Evolutionary conservation across 139 green algal species (phyloP).

Genomic region (Chlorella vulgaris): DNA sequence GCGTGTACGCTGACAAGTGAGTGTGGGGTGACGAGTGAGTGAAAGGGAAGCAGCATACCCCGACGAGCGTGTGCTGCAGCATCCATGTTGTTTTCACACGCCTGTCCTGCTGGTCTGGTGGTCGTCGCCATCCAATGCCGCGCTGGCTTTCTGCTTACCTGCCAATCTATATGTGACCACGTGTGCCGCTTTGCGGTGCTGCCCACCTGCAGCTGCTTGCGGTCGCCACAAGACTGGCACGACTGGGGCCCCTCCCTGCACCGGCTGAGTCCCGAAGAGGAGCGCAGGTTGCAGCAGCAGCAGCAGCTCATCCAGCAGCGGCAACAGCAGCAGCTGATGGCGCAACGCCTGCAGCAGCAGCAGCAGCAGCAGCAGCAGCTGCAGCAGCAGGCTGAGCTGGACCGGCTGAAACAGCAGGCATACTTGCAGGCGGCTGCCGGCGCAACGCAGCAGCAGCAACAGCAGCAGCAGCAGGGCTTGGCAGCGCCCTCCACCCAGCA

Average conservation of each 20-base stretch:
- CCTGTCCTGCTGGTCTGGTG: too few relatives aligned
- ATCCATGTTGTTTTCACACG: too few relatives aligned
- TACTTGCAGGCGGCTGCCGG: too few relatives aligned
- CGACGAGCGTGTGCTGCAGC: too few relatives aligned
- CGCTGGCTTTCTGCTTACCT: too few relatives aligned
- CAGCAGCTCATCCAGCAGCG: not conserved
- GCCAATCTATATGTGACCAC: too few relatives aligned
- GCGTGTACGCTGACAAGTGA: not conserved
- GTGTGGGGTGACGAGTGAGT: too few relatives aligned
- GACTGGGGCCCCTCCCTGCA: slow-evolving; percentile 13
- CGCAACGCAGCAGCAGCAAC: not conserved
- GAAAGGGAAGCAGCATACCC: too few relatives aligned
- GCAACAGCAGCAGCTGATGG: not conserved
- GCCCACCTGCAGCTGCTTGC: slow-evolving; percentile 15
- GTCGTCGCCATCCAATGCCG: not conserved
- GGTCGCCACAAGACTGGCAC: slow-evolving; percentile 1
- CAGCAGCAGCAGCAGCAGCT: not conserved
- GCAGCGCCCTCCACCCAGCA: not conserved
- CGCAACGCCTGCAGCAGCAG: not conserved
- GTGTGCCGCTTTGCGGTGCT: not conserved
- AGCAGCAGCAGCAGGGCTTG: slow-evolving; percentile 1
- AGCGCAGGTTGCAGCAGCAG: slow-evolving; percentile 15
- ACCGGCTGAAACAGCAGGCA: not conserved
- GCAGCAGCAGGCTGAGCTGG: not conserved
- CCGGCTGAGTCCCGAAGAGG: not conserved